These are phyloP conservation scores for Cladosporium cucumerinum DNA, from an alignment of 2,329 filamentous ascomycete species.

Conservation along the genomic window DNA sequence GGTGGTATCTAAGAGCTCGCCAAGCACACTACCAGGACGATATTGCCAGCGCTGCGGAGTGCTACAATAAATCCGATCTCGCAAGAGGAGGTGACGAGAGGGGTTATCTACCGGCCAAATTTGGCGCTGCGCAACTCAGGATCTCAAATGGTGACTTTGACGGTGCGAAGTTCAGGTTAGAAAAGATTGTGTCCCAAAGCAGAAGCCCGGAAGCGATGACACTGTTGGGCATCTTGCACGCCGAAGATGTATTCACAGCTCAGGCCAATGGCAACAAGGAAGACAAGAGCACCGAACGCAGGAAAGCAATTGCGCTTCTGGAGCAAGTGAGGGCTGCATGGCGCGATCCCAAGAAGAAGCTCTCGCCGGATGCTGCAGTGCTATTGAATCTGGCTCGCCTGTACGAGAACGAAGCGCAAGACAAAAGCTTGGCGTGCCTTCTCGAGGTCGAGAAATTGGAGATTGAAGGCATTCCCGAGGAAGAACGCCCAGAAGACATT, in stretches of 20 bases:
- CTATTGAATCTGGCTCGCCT: constrained; percentile 86
- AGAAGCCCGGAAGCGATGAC: constrained; percentile 87
- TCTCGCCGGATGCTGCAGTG: constrained; percentile 78
- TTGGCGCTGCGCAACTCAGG: constrained; percentile 85
- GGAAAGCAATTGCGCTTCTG: constrained; percentile 80
- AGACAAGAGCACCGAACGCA: constrained; percentile 79
- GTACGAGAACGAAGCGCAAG: constrained; percentile 80
- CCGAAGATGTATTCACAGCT: constrained; percentile 85
- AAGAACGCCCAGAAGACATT: constrained; percentile 56
- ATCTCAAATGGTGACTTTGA: constrained; percentile 80
- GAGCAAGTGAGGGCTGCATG: constrained; percentile 82
- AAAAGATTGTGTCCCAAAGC: constrained; percentile 87
- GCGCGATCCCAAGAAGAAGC: constrained; percentile 87
- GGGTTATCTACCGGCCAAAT: constrained; percentile 90
- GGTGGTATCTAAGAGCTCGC: constrained; percentile 89
- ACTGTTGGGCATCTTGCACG: constrained; percentile 83
- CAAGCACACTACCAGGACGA: constrained; percentile 86
- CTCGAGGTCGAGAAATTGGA: constrained; percentile 91
- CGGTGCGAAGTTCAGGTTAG: constrained; percentile 86
- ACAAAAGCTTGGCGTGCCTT: constrained; percentile 88
- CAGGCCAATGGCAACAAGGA: constrained; percentile 72
- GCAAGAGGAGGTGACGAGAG: constrained; percentile 87
- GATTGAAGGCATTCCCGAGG: constrained; percentile 69
- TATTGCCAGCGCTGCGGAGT: constrained; percentile 71
- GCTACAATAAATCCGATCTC: constrained; percentile 85